Evolutionary conservation across 2,329 filamentous ascomycete genomes (phyloP).

Genomic region (Verticillium dahliae): DNA sequence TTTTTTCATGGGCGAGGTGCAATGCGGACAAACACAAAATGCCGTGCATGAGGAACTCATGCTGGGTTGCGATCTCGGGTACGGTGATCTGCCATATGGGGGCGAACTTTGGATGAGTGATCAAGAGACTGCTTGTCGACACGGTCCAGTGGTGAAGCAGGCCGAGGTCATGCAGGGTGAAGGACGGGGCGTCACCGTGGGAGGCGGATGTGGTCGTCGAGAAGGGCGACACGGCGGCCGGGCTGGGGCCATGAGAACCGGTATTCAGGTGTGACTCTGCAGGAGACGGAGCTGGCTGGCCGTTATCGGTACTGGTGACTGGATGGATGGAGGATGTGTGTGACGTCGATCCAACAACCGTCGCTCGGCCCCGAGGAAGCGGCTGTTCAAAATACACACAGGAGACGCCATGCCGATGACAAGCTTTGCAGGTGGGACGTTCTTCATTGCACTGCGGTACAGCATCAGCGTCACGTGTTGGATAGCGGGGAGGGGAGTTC

Average conservation of each 20-base stretch:
- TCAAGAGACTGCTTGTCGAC: conserved; percentile 3
- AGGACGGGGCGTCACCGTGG: not conserved
- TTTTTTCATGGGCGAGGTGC: conserved; percentile 4
- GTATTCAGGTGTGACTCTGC: not conserved
- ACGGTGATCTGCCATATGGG: conserved; percentile 5
- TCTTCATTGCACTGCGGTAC: conserved; percentile 10
- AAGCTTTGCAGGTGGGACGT: conserved; percentile 7
- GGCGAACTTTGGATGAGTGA: not conserved
- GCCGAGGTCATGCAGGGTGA: conserved; percentile 8
- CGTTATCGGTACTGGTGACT: not conserved
- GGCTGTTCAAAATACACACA: conserved; percentile 4
- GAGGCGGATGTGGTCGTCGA: not conserved
- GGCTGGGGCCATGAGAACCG: too few species aligned
- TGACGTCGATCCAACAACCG: too few species aligned
- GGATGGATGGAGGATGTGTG: too few species aligned
- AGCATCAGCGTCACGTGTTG: not conserved
- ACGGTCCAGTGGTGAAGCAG: conserved; percentile 14
- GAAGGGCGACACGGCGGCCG: not conserved
- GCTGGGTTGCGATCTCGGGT: conserved; percentile 8
- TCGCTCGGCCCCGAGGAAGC: not conserved
- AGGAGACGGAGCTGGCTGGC: too few species aligned
- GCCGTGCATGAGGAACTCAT: conserved; percentile 8
- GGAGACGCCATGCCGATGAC: conserved; percentile 2
- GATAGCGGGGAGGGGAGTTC: not conserved
- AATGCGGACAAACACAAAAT: conserved; percentile 11